Conservation (phyloP, 495 filamentous ascomycete species). For the Neurospora sp. region DNA sequence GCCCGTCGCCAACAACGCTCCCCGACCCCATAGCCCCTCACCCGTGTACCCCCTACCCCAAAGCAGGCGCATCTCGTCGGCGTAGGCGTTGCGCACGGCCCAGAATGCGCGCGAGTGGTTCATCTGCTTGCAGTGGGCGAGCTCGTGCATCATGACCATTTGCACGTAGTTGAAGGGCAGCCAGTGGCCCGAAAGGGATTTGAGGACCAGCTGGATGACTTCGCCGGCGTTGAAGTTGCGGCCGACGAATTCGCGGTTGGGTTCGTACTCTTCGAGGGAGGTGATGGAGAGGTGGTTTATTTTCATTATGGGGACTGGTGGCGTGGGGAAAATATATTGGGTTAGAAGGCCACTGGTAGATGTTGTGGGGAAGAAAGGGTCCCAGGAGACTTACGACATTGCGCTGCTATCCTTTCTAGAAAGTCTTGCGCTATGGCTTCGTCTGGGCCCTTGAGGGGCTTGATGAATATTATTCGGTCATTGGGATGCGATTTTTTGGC, state of each 20-base stretch:
- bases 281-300: conserved; percentile 55
- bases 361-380: not conserved
- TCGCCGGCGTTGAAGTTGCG: conserved; percentile 83
- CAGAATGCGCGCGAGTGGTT: conserved; percentile 68
- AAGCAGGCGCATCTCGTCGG: conserved; percentile 50
- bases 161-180: conserved; percentile 65
- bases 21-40: conserved; percentile 68
- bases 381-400: conserved; percentile 44
- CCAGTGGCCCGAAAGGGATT: conserved; percentile 54
- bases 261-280: conserved; percentile 66
- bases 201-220: conserved; percentile 68
- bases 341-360: not conserved
- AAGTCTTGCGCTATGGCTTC: conserved; percentile 54
- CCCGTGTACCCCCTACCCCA: conserved; percentile 60
- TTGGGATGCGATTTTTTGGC: conserved; percentile 55
- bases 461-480: conserved; percentile 64
- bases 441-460: conserved; percentile 52
- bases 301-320: conserved; percentile 59
- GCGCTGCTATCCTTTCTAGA: conserved; percentile 66
- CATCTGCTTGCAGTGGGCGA: conserved; percentile 79
- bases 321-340: not conserved
- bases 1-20: conserved; percentile 48
- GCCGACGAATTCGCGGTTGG: conserved; percentile 64
- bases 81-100: conserved; percentile 58
- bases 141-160: conserved; percentile 79